Conservation (phyloP, 345 rosid species). For the Crucihimalaya himalaica region DNA sequence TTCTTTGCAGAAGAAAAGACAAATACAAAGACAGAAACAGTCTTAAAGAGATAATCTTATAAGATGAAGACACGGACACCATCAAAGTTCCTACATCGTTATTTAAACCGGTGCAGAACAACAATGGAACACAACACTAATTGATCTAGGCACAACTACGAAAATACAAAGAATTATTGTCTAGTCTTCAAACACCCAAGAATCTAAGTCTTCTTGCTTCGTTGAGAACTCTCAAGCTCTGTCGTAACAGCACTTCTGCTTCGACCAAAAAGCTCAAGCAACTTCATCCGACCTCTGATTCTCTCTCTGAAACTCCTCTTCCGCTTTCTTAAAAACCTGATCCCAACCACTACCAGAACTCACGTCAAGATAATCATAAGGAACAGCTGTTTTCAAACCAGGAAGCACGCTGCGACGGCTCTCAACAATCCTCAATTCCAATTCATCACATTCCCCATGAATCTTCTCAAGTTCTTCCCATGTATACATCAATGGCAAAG, state of each 20-base stretch:
- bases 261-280: slow-evolving; percentile 36
- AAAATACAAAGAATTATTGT: neutral
- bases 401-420: slow-evolving; percentile 58
- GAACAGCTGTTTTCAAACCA: slow-evolving; percentile 71
- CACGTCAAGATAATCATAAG: slow-evolving; percentile 67
- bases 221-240: neutral
- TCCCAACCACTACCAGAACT: slow-evolving; percentile 83
- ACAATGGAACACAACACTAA: neutral
- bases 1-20: neutral
- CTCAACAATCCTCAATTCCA: slow-evolving; percentile 70
- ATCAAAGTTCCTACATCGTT: neutral
- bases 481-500: slow-evolving; percentile 66
- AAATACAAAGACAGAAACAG: neutral
- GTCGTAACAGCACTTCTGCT: neutral
- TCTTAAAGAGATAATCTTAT: neutral
- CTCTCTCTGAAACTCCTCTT: slow-evolving; percentile 50
- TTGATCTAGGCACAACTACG: neutral
- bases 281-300: slow-evolving; percentile 26
- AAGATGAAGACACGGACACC: neutral
- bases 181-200: neutral
- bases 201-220: neutral
- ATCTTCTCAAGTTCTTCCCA: slow-evolving; percentile 76
- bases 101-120: neutral
- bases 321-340: slow-evolving; percentile 63
- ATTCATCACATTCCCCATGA: slow-evolving; percentile 21